Evolutionary conservation across 768 basidiomycete genomes (phyloP).

Genomic region (Russula abietina): DNA sequence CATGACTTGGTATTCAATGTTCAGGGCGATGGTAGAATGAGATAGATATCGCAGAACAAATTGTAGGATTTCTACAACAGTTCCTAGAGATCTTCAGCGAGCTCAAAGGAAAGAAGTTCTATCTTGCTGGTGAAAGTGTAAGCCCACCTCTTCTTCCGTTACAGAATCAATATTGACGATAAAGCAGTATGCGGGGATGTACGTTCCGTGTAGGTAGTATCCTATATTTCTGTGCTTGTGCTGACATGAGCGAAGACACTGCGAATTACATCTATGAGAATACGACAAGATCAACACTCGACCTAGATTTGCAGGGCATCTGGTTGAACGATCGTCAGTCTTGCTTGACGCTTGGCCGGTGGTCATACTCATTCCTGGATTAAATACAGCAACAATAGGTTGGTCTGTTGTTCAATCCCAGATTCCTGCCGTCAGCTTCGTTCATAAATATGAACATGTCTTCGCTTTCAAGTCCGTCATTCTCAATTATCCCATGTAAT

Average conservation of each 20-base stretch:
- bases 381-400: conserved; percentile 45
- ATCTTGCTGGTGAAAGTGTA: conserved; percentile 69
- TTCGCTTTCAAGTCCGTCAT: conserved; percentile 63
- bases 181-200: conserved; percentile 66
- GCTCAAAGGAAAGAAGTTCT: conserved; percentile 66
- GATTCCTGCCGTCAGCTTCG: conserved; percentile 71
- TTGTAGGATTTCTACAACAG: conserved; percentile 62
- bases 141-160: conserved; percentile 26
- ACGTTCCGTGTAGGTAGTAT: conserved; percentile 49
- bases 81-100: conserved; percentile 72
- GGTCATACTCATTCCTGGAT: not conserved
- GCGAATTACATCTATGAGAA: conserved; percentile 68
- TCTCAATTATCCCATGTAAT: not conserved
- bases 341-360: not conserved
- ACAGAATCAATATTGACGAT: not conserved
- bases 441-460: conserved; percentile 62
- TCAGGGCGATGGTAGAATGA: conserved; percentile 37
- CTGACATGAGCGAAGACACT: conserved; percentile 43
- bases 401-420: conserved; percentile 61
- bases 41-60: conserved; percentile 49
- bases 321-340: conserved; percentile 68
- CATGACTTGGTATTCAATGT: not conserved
- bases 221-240: conserved; percentile 23
- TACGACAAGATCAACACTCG: conserved; percentile 37
- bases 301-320: conserved; percentile 58